Conservation (phyloP, 345 rosid genomes). For the Passiflora organensis region DNA sequence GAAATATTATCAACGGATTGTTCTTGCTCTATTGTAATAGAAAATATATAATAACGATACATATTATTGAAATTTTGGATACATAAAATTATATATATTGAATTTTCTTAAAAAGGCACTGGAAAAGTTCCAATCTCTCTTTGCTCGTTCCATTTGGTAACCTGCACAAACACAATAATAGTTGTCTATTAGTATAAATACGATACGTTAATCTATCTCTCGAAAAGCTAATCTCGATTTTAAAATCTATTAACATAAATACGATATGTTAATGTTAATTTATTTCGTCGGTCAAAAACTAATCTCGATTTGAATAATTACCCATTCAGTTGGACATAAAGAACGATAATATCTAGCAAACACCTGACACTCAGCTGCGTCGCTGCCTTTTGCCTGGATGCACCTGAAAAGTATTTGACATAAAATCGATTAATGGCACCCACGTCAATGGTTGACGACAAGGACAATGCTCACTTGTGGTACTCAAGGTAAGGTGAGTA, state of each 20-base stretch:
- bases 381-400: conserved; percentile 18
- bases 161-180: conserved; percentile 10
- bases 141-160: conserved; percentile 32
- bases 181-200: not conserved
- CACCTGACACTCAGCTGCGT: conserved; percentile 22
- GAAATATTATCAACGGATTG: too few relatives aligned
- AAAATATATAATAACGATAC: too few relatives aligned
- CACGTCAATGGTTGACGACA: too few relatives aligned
- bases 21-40: too few relatives aligned
- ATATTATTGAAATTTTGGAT: not conserved
- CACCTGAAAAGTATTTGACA: conserved; percentile 16
- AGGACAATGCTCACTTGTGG: conserved; percentile 12
- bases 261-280: too few relatives aligned
- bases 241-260: too few relatives aligned
- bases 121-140: conserved; percentile 22
- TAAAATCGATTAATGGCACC: too few relatives aligned
- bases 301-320: too few relatives aligned
- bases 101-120: conserved; percentile 8
- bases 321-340: conserved; percentile 42
- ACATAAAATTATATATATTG: not conserved
- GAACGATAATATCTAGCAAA: conserved; percentile 30
- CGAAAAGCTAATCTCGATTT: too few relatives aligned
- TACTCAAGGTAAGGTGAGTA: conserved; percentile 27
- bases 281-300: too few relatives aligned
- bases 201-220: too few relatives aligned